A percentile compares a stretch with the other conserved stretches of the same genome.
Evolutionary conservation across 768 basidiomycete genomes (phyloP).

Genomic region (Psilocybe cubensis): DNA sequence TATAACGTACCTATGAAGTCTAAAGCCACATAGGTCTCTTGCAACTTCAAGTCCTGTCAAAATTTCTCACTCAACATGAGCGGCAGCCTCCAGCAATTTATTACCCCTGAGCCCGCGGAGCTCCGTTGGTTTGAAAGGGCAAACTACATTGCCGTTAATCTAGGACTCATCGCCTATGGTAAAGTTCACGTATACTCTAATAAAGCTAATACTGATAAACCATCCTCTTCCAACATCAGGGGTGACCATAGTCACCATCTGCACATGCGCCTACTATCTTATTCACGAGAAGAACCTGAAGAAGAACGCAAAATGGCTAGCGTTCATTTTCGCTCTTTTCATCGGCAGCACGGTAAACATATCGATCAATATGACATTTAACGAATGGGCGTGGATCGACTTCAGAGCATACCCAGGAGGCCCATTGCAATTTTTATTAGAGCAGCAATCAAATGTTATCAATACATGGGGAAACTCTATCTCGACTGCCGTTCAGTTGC

Average conservation of each 20-base stretch:
- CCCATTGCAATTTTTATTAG: constrained; percentile 11
- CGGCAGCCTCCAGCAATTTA: background rate
- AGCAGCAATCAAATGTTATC: constrained; percentile 9
- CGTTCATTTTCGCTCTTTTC: constrained; percentile 14
- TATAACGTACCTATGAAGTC: too few relatives aligned
- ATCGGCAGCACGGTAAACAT: constrained; percentile 11
- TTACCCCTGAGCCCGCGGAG: constrained; percentile 1
- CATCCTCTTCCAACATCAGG: background rate
- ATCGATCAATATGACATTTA: constrained; percentile 12
- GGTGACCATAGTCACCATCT: background rate
- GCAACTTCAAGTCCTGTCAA: background rate
- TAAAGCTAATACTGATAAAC: too few relatives aligned
- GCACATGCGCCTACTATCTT: constrained; percentile 4
- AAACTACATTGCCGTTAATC: constrained; percentile 9
- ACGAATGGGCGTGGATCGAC: constrained; percentile 11
- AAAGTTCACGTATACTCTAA: background rate
- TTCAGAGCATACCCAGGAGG: constrained; percentile 17
- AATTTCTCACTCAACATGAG: background rate
- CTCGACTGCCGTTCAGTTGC: constrained; percentile 12
- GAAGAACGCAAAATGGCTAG: background rate
- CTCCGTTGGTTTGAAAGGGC: constrained; percentile 4
- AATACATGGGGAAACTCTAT: constrained; percentile 1
- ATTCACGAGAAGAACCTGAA: constrained; percentile 1
- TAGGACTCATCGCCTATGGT: constrained; percentile 13
- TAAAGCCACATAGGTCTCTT: background rate